Conservation (phyloP, 768 basidiomycete species). For the Trametes gibbosa region DNA sequence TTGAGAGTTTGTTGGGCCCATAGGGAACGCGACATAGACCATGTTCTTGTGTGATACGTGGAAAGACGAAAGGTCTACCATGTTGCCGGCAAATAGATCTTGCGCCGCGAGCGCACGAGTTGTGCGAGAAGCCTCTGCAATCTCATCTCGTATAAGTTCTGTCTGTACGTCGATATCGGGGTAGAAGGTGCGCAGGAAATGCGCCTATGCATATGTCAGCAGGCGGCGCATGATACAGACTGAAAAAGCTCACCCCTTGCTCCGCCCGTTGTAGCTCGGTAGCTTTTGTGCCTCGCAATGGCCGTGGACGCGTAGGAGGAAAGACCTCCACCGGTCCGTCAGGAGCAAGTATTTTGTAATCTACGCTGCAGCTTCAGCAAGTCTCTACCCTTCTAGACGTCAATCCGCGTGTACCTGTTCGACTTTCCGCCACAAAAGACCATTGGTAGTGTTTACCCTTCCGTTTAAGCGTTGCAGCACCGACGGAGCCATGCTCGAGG, state of each 20-base stretch:
- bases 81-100: slow-evolving; percentile 57
- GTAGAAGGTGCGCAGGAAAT: slow-evolving; percentile 66
- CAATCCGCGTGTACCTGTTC: slow-evolving; percentile 26
- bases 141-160: slow-evolving; percentile 59
- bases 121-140: slow-evolving; percentile 44
- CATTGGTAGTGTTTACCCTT: slow-evolving; percentile 48
- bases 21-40: slow-evolving; percentile 54
- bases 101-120: slow-evolving; percentile 39
- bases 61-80: slow-evolving; percentile 42
- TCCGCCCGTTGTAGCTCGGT: slow-evolving; percentile 47
- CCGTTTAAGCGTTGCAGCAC: slow-evolving; percentile 52
- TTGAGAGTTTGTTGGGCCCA: slow-evolving; percentile 55
- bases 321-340: slow-evolving; percentile 46
- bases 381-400: background rate
- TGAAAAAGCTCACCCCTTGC: slow-evolving; percentile 52
- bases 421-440: slow-evolving; percentile 40
- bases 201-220: slow-evolving; percentile 44
- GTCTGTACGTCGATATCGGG: slow-evolving; percentile 73
- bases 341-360: slow-evolving; percentile 30
- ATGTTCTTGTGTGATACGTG: slow-evolving; percentile 25
- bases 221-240: background rate
- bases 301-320: slow-evolving; percentile 43
- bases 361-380: slow-evolving; percentile 25
- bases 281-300: slow-evolving; percentile 33
- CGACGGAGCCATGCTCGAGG: slow-evolving; percentile 54